Base-by-base conservation (phyloP, 352 stramenopile species). In the Blastocystis sp. region DNA sequence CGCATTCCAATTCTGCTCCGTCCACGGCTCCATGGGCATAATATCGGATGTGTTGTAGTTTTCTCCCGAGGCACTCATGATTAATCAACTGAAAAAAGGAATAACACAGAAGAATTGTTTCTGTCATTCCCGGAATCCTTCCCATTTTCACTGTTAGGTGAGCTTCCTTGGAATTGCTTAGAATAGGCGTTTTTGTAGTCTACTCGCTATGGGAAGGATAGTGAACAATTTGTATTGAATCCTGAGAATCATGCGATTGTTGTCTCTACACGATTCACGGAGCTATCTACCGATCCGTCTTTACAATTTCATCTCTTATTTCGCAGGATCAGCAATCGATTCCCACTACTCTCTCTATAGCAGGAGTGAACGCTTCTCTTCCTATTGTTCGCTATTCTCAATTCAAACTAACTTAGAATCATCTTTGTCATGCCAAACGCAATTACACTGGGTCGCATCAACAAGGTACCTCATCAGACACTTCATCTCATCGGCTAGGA, bases 371-470 rank as follows among this genome's bases (percentile, higher is more conserved):
- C 2, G 3, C n/a, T 14, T 16, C 11, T 27, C n/a, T 59, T 59
- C 3, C 11, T 14, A 59, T 27, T 59, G 32, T 27, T 32, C 3
- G 32, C 32, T 27, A 59, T 59, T 59, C 51, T 59, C n/a, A n/a
- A n/a, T n/a, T n/a, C n/a, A n/a, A n/a, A n/a, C n/a, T n/a, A n/a
- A n/a, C n/a, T n/a, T n/a, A n/a, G n/a, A 1, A 63, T 36, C n/a
- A 34, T 40, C 21, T 38, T n/a, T 42, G 24, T 38, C 42, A 81
- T 81, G 69, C 56, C 69, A 49, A 48, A 32, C 7, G 16, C n/a
- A 9, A 63, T 81, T 42, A 81, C 69, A 29, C 8, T 81, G 11
- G 69, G 69, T 36, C 69, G 69, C 18, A 81, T 81, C 27, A 81
- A 81, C 53, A 81, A 81, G 9, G 69, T 81, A 40, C 1, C 36